Evolutionary conservation across 495 filamentous ascomycete genomes (phyloP).

Genomic region (Barbatosphaeria neglecta): DNA sequence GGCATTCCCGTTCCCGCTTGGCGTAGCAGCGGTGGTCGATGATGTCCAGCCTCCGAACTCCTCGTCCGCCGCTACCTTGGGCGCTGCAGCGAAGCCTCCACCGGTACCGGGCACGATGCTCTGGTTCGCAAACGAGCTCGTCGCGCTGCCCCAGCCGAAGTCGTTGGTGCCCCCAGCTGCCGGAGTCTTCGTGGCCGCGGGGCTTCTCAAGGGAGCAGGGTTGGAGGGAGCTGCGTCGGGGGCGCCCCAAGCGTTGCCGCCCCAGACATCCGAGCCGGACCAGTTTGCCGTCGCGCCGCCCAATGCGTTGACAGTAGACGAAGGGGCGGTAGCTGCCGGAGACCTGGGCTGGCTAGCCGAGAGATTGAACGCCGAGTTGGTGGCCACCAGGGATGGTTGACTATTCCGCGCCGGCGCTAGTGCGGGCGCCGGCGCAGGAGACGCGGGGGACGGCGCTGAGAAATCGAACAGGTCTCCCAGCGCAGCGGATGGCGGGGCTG

Average conservation of each 20-base stretch:
- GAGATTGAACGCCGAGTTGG: slow-evolving; percentile 68
- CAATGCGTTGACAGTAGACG: slow-evolving; percentile 18
- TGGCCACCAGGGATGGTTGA: slow-evolving; percentile 22
- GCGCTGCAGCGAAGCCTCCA: slow-evolving; percentile 38
- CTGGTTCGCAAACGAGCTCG: slow-evolving; percentile 33
- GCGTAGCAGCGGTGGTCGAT: slow-evolving; percentile 39
- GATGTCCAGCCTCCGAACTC: slow-evolving; percentile 85
- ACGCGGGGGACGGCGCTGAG: slow-evolving; percentile 30
- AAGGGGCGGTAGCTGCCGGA: slow-evolving; percentile 27
- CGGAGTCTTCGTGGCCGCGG: slow-evolving; percentile 18
- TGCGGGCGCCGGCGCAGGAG: slow-evolving; percentile 35
- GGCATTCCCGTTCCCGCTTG: slow-evolving; percentile 19
- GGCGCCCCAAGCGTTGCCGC: slow-evolving; percentile 45
- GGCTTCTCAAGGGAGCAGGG: slow-evolving; percentile 18
- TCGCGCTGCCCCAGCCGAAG: slow-evolving; percentile 43
- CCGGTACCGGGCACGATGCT: slow-evolving; percentile 40
- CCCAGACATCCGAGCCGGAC: slow-evolving; percentile 34
- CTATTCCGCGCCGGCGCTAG: slow-evolving; percentile 29
- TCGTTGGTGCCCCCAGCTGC: slow-evolving; percentile 30
- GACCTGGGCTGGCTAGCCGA: slow-evolving; percentile 42
- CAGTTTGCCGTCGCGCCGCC: slow-evolving; percentile 22
- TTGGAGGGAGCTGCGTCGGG: slow-evolving; percentile 20
- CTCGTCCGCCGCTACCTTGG: slow-evolving; percentile 70
- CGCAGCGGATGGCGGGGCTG: slow-evolving; percentile 35
- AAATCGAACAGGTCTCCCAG: slow-evolving; percentile 76